Base-by-base conservation (phyloP, 1,284 basidiomycete genomes). In the Sporisorium reilianum region DNA sequence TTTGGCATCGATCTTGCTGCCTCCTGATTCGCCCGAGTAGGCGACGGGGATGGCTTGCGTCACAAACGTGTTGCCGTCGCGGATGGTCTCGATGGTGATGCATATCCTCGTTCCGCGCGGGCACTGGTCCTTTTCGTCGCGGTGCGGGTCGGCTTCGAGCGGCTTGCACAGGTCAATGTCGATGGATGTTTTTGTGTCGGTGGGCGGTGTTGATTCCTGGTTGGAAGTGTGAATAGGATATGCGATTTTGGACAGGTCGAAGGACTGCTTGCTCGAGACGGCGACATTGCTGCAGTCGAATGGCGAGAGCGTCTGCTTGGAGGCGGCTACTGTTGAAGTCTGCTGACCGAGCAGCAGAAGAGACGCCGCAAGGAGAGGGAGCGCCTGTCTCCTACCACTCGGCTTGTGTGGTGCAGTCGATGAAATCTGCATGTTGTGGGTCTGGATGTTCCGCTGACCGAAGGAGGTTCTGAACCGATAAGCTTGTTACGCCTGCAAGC, bases 11-110 rank as follows among this genome's bases (percentile, higher is more conserved):
- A 76, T 69, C 62, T 61, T 68, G 51, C 38, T 58, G 0, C 65
- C 65, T 14, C 60, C 65, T 16, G 65, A 64, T 10, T 68, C 69
- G 59, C 64, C 74, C 11, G 74, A 72, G 26, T 64, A 76, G 5
- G 69, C 74, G 49, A 76, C 74, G 10, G 74, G 74, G n/a, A 76
- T 76, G 20, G 74, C 74, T 45, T 76, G 74, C 4, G 65, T 72
- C 18, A 76, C 62, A 49, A 66, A 65, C 40, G 64, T 63, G 45
- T 64, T 68, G 44, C 55, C 69, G 34, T 72, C 74, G 56, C 72
- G 72, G 61, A 76, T 76, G 30, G 55, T 63, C 22, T 72, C 68
- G 48, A 76, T 76, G 49, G 65, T 68, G 55, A 76, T 76, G 62
- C 74, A 76, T 49, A 76, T 72, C 51, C 74, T 67, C 8, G 74